Conservation (phyloP, 2,329 filamentous ascomycete genomes). For the Colletotrichum eremochloae region DNA sequence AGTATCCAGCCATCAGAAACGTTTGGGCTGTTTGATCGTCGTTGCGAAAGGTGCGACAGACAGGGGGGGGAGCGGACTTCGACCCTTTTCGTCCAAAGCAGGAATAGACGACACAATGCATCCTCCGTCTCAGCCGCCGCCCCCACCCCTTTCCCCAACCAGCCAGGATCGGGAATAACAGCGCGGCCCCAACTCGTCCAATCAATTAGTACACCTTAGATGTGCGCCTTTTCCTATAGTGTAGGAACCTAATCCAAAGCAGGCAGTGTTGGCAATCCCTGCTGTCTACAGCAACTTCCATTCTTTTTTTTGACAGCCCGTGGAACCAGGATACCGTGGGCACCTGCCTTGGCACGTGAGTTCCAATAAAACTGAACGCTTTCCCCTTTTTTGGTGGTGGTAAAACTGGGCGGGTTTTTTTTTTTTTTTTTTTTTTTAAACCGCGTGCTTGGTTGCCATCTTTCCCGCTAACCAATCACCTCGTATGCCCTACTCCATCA, state of each 20-base stretch:
- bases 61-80: background rate
- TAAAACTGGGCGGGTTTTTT: no score
- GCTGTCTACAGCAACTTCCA: background rate
- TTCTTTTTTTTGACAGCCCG: background rate
- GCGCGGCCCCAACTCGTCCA: background rate
- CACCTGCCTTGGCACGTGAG: background rate
- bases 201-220: background rate
- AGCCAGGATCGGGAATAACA: background rate
- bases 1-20: constrained; percentile 38
- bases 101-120: constrained; percentile 34
- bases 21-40: constrained; percentile 40
- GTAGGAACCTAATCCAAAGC: no score
- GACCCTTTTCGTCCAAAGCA: constrained; percentile 36
- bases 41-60: constrained; percentile 33
- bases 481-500: background rate
- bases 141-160: no score
- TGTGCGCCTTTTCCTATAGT: no score
- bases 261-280: background rate
- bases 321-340: background rate
- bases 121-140: constrained; percentile 13
- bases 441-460: background rate
- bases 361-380: no score
- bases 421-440: no score
- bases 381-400: no score
- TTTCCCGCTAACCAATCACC: background rate